Evolutionary conservation across 257 asterid genomes (phyloP).

Genomic region (Solanum okadae): DNA sequence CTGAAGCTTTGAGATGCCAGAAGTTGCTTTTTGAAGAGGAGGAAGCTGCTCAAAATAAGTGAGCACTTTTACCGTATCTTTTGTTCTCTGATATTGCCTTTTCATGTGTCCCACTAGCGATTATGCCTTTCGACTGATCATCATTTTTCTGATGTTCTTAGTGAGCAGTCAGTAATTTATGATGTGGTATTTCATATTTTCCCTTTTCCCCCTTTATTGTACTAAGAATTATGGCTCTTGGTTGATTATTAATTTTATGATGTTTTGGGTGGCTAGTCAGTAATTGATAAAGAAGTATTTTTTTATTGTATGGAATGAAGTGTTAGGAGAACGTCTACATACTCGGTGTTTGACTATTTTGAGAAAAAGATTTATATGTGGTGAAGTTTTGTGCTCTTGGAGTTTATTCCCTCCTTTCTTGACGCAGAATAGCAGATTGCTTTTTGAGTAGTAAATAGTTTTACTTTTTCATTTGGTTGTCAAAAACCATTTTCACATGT

Average conservation of each 20-base stretch:
- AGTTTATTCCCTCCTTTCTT: not conserved
- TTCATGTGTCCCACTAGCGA: not conserved
- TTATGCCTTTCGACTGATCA: not conserved
- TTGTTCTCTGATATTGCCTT: not conserved
- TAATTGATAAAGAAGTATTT: not conserved
- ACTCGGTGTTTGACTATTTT: not conserved
- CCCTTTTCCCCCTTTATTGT: not conserved
- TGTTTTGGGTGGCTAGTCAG: not conserved
- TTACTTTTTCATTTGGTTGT: not conserved
- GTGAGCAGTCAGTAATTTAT: not conserved
- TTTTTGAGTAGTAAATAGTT: not conserved
- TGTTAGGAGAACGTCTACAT: not conserved
- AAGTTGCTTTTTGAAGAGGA: constrained; percentile 97
- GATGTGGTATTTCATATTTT: not conserved
- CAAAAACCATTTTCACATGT: not conserved
- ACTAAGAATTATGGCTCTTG: not conserved
- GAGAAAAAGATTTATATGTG: not conserved
- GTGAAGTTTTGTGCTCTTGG: not conserved
- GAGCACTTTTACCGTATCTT: not conserved
- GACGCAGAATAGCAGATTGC: not conserved
- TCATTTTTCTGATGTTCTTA: not conserved
- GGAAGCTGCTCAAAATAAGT: constrained; percentile 88
- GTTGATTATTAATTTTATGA: not conserved
- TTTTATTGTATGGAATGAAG: not conserved
- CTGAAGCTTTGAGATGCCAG: constrained; percentile 90